A percentile compares a stretch with the other conserved stretches of the same genome.
Evolutionary conservation across 192 early-diverging fungal genomes (phyloP).

Genomic region (Entomortierella parvispora): DNA sequence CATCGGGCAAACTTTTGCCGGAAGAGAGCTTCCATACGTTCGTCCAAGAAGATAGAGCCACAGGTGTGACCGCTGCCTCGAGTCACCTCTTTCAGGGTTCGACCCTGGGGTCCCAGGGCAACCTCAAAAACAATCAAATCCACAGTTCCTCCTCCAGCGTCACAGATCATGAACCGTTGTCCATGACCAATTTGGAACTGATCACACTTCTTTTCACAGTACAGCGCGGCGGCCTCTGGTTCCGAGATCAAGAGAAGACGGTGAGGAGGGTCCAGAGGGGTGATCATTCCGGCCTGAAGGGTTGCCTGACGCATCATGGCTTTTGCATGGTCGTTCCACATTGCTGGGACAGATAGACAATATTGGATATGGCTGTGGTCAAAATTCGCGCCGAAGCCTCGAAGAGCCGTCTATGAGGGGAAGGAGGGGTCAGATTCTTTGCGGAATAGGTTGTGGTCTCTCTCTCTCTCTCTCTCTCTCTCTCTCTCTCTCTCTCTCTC

Average conservation of each 20-base stretch:
- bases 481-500: neutral
- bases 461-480: neutral
- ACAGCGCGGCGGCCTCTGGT: slow-evolving; percentile 40
- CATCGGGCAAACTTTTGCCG: slow-evolving; percentile 50
- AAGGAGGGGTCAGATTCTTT: neutral
- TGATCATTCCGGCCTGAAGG: slow-evolving; percentile 55
- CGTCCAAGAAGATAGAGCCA: slow-evolving; percentile 62
- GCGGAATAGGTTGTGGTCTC: no score
- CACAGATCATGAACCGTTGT: slow-evolving; percentile 54
- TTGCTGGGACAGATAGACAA: slow-evolving; percentile 64
- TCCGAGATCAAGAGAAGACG: slow-evolving; percentile 53
- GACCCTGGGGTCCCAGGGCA: slow-evolving; percentile 40
- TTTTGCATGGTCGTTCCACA: slow-evolving; percentile 65
- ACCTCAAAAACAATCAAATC: slow-evolving; percentile 62
- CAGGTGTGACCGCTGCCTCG: slow-evolving; percentile 57
- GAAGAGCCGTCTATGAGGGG: slow-evolving; percentile 23
- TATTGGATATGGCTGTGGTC: slow-evolving; percentile 58
- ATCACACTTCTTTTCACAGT: slow-evolving; percentile 51
- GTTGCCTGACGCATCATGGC: slow-evolving; percentile 61
- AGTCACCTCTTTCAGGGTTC: slow-evolving; percentile 56
- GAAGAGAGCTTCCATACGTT: slow-evolving; percentile 50
- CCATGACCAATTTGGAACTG: slow-evolving; percentile 41
- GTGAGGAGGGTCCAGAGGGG: slow-evolving; percentile 54
- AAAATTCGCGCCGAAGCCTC: slow-evolving; percentile 61
- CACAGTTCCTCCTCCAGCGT: slow-evolving; percentile 57